phyloP scores from a whole-genome alignment of 208 protist genomes.

The Vickermania ingenoplastis region DNA sequence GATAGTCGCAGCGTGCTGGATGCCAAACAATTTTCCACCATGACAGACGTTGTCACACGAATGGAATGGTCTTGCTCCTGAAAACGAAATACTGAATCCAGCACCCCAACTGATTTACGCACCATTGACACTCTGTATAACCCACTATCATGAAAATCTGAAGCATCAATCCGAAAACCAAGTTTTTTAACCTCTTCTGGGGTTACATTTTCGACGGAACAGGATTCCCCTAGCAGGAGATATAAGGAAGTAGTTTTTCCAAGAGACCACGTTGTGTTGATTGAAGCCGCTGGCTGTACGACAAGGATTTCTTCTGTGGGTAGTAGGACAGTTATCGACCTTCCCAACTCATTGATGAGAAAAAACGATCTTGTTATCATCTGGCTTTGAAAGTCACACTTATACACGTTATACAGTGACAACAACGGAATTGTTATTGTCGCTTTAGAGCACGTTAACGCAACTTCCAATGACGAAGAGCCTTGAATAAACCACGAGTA shows the following conservation, averaged over 20 bases:
- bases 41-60: constrained; percentile 24
- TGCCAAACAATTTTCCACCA: constrained; percentile 25
- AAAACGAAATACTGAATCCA: constrained; percentile 32
- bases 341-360: background rate
- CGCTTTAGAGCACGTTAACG: background rate
- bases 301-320: background rate
- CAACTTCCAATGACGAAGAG: background rate
- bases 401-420: background rate
- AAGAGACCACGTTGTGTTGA: background rate
- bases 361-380: background rate
- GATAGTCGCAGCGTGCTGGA: constrained; percentile 11
- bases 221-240: background rate
- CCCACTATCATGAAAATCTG: constrained; percentile 14
- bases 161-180: constrained; percentile 21
- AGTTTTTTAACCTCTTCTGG: background rate
- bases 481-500: background rate
- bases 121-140: constrained; percentile 24
- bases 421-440: background rate
- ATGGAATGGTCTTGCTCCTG: constrained; percentile 23
- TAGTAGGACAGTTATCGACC: background rate
- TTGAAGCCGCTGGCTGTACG: background rate
- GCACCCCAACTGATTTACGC: constrained; percentile 11
- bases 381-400: background rate
- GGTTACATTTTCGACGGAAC: background rate
- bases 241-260: background rate